Percentiles rank a stretch among this genome's conserved stretches.
Conservation (phyloP, 805 yeast genomes). For the Myxozyma mucilagina region DNA sequence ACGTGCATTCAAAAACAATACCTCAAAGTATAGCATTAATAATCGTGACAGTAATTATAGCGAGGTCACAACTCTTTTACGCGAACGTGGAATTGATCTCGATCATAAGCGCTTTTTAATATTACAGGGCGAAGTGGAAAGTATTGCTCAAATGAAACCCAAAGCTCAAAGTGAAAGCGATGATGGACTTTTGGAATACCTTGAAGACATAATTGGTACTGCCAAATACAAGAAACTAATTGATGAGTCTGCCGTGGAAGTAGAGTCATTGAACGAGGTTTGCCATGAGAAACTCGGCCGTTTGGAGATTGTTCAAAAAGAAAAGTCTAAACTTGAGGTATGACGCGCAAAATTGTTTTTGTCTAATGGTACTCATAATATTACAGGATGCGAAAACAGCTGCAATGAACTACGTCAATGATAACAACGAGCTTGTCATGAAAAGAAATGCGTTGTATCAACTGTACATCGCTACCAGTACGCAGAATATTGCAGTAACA, state of each 20-base stretch:
- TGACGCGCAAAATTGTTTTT: neutral
- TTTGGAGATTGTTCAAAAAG: slow-evolving; percentile 75
- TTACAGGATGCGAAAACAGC: slow-evolving; percentile 60
- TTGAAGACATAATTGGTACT: slow-evolving; percentile 97
- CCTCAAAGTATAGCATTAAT: slow-evolving; percentile 77
- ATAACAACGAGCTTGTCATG: slow-evolving; percentile 61
- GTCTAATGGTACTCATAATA: neutral
- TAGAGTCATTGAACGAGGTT: slow-evolving; percentile 75
- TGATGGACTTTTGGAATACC: slow-evolving; percentile 89
- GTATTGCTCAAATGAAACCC: slow-evolving; percentile 97
- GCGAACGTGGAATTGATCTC: slow-evolving; percentile 83
- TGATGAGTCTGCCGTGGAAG: slow-evolving; percentile 58
- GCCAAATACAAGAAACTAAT: slow-evolving; percentile 75
- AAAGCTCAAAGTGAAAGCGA: slow-evolving; percentile 90
- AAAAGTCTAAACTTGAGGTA: slow-evolving; percentile 51
- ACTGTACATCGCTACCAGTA: slow-evolving; percentile 40
- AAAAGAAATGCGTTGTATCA: slow-evolving; percentile 61
- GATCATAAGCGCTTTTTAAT: slow-evolving; percentile 94
- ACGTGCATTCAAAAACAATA: slow-evolving; percentile 71
- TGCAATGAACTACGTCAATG: slow-evolving; percentile 63
- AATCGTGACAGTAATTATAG: slow-evolving; percentile 68
- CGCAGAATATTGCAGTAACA: slow-evolving; percentile 45
- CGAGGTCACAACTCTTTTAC: slow-evolving; percentile 72
- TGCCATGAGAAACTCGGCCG: slow-evolving; percentile 81
- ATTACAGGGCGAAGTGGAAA: slow-evolving; percentile 97